These are phyloP conservation scores for Tetracladium maxilliforme DNA, from an alignment of 2,329 filamentous ascomycete species.

Conservation along the genomic window DNA sequence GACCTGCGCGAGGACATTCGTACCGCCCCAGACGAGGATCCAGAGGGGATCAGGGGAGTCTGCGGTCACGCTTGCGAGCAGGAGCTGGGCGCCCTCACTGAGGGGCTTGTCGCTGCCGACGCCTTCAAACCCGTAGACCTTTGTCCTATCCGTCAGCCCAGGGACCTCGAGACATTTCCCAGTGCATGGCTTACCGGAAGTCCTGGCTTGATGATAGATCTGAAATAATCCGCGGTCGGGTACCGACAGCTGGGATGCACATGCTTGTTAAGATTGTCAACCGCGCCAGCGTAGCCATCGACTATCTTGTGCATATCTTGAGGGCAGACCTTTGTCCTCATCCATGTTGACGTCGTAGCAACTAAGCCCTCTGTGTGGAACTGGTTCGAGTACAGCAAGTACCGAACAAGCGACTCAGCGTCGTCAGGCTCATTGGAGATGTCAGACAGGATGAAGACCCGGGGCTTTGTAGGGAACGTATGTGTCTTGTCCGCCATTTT, in stretches of 20 bases:
- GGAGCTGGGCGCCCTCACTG: constrained; percentile 25
- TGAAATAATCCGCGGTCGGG: constrained; percentile 19
- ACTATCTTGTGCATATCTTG: constrained; percentile 27
- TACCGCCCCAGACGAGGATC: constrained; percentile 36
- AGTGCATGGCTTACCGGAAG: constrained; percentile 13
- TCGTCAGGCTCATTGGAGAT: constrained; percentile 31
- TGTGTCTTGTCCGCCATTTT: too few relatives aligned
- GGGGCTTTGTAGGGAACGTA: constrained; percentile 8
- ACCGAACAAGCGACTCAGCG: constrained; percentile 25
- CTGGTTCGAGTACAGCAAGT: constrained; percentile 28
- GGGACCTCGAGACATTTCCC: constrained; percentile 3
- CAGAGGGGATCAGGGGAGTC: constrained; percentile 27
- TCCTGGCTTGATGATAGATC: constrained; percentile 20
- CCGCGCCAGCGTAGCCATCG: constrained; percentile 24
- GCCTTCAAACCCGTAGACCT: constrained; percentile 19
- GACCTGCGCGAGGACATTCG: constrained; percentile 34
- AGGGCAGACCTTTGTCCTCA: constrained; percentile 21
- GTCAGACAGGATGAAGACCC: constrained; percentile 24
- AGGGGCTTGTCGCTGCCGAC: constrained; percentile 8
- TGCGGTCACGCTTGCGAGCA: constrained; percentile 24
- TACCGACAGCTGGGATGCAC: constrained; percentile 26
- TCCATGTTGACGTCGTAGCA: constrained; percentile 28
- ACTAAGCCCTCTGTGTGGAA: constrained; percentile 29
- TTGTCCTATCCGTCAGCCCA: constrained; percentile 1
- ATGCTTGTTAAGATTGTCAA: constrained; percentile 31